Percentiles rank a stretch among this genome's conserved stretches.
phyloP scores from a whole-genome alignment of 2,329 filamentous ascomycete genomes.

The Monosporascus sp. region DNA sequence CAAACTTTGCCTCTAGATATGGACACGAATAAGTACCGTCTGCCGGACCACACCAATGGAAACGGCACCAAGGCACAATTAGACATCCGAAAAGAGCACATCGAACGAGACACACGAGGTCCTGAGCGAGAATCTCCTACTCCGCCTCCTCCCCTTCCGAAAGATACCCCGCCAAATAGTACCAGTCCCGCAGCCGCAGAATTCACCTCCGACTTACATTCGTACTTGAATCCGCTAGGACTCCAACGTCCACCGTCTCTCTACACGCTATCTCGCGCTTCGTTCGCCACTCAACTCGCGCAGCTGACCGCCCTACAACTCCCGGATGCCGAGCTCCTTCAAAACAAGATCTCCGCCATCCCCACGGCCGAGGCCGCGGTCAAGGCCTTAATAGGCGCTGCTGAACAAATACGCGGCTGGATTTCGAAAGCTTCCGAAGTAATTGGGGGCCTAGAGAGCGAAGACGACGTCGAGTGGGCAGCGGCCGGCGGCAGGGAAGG shows the following conservation, averaged over 20 bases:
- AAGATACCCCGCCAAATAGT: slow-evolving; percentile 45
- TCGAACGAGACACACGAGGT: slow-evolving; percentile 44
- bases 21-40: slow-evolving; percentile 69
- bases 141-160: slow-evolving; percentile 43
- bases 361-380: slow-evolving; percentile 80
- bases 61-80: slow-evolving; percentile 61
- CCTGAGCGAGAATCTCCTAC: slow-evolving; percentile 29
- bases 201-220: slow-evolving; percentile 45
- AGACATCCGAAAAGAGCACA: slow-evolving; percentile 52
- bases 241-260: slow-evolving; percentile 75
- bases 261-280: slow-evolving; percentile 86
- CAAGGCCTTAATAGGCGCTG: slow-evolving; percentile 76
- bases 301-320: slow-evolving; percentile 87
- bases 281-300: slow-evolving; percentile 87
- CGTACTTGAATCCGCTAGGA: slow-evolving; percentile 63
- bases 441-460: slow-evolving; percentile 80
- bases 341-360: slow-evolving; percentile 77
- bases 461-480: slow-evolving; percentile 97
- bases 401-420: slow-evolving; percentile 91
- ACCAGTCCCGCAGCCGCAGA: slow-evolving; percentile 31
- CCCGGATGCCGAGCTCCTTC: slow-evolving; percentile 78
- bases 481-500: slow-evolving; percentile 80
- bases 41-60: slow-evolving; percentile 65
- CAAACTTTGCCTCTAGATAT: slow-evolving; percentile 49
- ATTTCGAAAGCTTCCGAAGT: slow-evolving; percentile 89